Base-by-base conservation (phyloP, 2,329 filamentous ascomycete genomes). In the Pestalotiopsis sp. region DNA sequence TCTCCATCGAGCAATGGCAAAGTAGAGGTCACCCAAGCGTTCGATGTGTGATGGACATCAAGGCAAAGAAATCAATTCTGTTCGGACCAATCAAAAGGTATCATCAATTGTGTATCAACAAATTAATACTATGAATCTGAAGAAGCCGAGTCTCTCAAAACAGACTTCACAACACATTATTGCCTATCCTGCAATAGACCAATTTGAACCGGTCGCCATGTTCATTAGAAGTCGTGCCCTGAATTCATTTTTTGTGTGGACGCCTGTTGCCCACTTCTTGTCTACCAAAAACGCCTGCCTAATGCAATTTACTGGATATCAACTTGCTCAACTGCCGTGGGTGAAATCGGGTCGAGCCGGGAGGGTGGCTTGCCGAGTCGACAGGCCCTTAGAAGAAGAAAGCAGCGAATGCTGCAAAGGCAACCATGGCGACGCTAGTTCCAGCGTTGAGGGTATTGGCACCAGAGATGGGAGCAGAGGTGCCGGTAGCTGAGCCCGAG, bases 401-500 rank as follows among this genome's bases (percentile, higher is more conserved):
- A 62, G 59, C 13, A 62, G 38, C 38, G 14, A 62, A 20, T n/a
- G 38, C 39, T 27, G 61, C 39, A 17, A 49, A 20, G 61, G 38
- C 61, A 4, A 64, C 12, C 39, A 31, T 31, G 36, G 23, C 38
- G 36, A 49, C 11, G n/a, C 61, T 64, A 12, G 41, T 38, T 17
- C 61, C 61, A 20, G 20, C 6, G 23, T 52, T 25, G 61, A 64
- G 38, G 23, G 20, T 20, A 27, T 12, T 17, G n/a, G 61, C 61
- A n/a, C 61, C 61, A 31, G n/a, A 20, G 39, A 31, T 45, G 12
- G 2, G 76, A 70, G 61, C 45, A 20, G 13, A 14, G 6, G 71
- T 64, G 3, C 71, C 63, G 38, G 64, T 62, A n/a, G 20, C 57
- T 36, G 57, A 59, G 45, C 45, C 45, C 14, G 45, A 52, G 45